phyloP scores from a whole-genome alignment of 2,329 filamentous ascomycete genomes.

The Fusarium clavum region DNA sequence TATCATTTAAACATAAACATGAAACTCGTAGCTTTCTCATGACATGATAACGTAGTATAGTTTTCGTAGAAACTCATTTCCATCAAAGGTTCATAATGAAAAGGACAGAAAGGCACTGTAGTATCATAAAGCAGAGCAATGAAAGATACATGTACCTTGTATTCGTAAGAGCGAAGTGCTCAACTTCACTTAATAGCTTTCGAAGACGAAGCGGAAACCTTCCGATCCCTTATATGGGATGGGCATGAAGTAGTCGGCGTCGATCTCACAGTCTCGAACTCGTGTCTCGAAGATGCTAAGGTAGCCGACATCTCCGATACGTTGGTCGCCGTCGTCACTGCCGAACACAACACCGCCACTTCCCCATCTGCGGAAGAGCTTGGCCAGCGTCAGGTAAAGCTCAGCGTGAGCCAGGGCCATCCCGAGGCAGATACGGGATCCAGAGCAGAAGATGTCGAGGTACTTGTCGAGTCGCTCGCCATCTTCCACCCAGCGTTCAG shows the following conservation, averaged over 20 bases:
- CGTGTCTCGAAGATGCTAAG: slow-evolving; percentile 53
- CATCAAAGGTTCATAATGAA: slow-evolving; percentile 17
- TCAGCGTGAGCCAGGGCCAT: slow-evolving; percentile 55
- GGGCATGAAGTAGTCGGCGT: slow-evolving; percentile 55
- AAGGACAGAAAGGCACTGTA: slow-evolving; percentile 16
- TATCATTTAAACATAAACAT: slow-evolving; percentile 34
- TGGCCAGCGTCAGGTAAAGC: slow-evolving; percentile 53
- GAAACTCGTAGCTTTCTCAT: slow-evolving; percentile 37
- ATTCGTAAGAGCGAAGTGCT: slow-evolving; percentile 23
- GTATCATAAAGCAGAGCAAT: slow-evolving; percentile 34
- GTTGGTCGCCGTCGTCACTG: slow-evolving; percentile 48
- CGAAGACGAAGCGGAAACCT: slow-evolving; percentile 51
- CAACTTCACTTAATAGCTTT: slow-evolving; percentile 38
- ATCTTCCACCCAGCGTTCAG: slow-evolving; percentile 53
- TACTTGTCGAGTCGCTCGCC: slow-evolving; percentile 51
- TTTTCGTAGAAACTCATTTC: slow-evolving; percentile 30
- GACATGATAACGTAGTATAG: slow-evolving; percentile 30
- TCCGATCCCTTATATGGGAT: slow-evolving; percentile 54
- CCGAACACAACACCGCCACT: slow-evolving; percentile 49
- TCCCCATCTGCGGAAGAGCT: slow-evolving; percentile 55
- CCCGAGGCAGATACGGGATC: slow-evolving; percentile 53
- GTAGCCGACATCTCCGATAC: slow-evolving; percentile 50
- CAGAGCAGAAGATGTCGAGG: slow-evolving; percentile 52
- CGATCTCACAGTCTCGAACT: slow-evolving; percentile 51
- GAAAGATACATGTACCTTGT: slow-evolving; percentile 19